phyloP scores from a whole-genome alignment of 2,329 filamentous ascomycete genomes.

The Colletotrichum endophyticum region DNA sequence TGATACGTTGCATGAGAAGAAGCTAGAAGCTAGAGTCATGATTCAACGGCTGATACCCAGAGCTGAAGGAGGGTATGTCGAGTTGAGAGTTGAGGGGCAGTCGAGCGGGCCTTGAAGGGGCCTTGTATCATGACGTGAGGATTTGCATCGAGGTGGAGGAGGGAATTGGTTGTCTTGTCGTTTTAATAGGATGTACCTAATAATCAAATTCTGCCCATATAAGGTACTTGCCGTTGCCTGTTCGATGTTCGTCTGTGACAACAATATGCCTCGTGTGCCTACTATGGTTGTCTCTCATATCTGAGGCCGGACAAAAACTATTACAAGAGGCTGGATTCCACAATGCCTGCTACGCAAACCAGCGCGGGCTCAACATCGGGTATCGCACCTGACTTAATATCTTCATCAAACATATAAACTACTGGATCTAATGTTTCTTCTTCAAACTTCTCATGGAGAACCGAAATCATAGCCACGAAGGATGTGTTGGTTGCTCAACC shows the following conservation, averaged over 20 bases:
- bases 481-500: no score
- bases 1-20: neutral
- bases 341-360: no score
- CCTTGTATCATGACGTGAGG: neutral
- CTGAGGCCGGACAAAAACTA: no score
- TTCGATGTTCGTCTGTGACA: neutral
- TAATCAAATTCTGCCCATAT: neutral
- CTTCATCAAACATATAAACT: no score
- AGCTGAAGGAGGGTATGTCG: neutral
- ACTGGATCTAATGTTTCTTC: no score
- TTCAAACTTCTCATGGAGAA: no score
- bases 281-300: no score
- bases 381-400: no score
- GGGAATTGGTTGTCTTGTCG: neutral
- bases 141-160: neutral
- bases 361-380: no score
- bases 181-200: neutral
- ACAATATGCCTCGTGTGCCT: fast-evolving
- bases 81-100: neutral
- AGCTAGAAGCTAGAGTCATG: neutral
- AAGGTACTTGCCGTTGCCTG: neutral
- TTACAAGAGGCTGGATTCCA: no score
- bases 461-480: no score
- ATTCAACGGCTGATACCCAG: neutral
- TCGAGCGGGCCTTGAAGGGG: neutral